phyloP scores from a whole-genome alignment of 73 alveolate species.

The Paramecium primaurelia region DNA sequence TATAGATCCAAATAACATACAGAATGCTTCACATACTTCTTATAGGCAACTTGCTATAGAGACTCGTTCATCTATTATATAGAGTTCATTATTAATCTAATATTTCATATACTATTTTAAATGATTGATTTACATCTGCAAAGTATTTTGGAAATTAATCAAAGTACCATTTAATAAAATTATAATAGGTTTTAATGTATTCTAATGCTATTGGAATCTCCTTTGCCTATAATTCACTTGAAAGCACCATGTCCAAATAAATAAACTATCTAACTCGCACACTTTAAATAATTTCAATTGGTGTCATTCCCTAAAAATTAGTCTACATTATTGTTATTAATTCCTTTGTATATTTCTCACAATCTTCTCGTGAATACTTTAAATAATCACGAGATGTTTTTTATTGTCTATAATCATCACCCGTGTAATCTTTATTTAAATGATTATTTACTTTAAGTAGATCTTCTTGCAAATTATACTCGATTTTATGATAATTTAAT shows the following conservation, averaged over 20 bases:
- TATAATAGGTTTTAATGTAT: constrained; percentile 61
- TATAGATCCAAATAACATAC: constrained; percentile 67
- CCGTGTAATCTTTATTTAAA: constrained; percentile 5
- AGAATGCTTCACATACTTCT: constrained; percentile 59
- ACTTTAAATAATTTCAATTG: constrained; percentile 63
- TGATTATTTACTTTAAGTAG: not conserved
- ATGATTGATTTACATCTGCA: not conserved
- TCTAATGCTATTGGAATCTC: constrained; percentile 59
- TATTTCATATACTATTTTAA: constrained; percentile 20
- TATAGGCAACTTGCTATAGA: constrained; percentile 66
- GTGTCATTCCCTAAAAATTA: not conserved
- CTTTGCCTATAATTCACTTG: not conserved
- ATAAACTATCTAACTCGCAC: constrained; percentile 75
- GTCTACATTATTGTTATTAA: not conserved
- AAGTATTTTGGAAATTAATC: constrained; percentile 66
- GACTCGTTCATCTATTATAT: constrained; percentile 61
- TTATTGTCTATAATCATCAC: not conserved
- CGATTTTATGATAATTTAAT: not conserved
- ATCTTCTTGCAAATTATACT: not conserved
- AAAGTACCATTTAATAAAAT: constrained; percentile 64
- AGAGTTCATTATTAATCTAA: constrained; percentile 55
- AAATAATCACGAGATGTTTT: constrained; percentile 20
- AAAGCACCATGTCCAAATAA: constrained; percentile 73
- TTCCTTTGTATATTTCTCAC: not conserved
- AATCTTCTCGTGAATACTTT: not conserved